Percentiles rank a stretch among this genome's conserved stretches.
Conservation (phyloP, 2,329 filamentous ascomycete genomes). For the Capronia coronata region DNA sequence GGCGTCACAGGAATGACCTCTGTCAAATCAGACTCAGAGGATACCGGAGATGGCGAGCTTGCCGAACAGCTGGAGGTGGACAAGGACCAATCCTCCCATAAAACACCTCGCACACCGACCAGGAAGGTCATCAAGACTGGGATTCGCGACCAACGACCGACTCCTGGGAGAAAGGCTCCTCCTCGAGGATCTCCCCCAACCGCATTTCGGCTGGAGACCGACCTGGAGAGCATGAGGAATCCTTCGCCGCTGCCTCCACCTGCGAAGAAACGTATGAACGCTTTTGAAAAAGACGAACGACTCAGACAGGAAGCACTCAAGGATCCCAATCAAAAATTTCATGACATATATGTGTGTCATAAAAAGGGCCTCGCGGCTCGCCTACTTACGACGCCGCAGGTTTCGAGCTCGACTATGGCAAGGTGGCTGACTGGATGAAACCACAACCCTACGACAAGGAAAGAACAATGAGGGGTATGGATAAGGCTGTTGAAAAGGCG, state of each 20-base stretch:
- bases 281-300: conserved; percentile 1
- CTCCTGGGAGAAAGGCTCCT: not conserved
- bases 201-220: not conserved
- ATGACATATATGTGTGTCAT: conserved; percentile 5
- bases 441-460: conserved; percentile 4
- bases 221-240: not conserved
- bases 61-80: too few relatives aligned
- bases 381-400: conserved; percentile 15
- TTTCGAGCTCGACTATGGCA: conserved; percentile 19
- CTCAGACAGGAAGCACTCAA: not conserved
- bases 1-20: not conserved
- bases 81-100: too few relatives aligned
- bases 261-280: conserved; percentile 1
- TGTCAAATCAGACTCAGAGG: not conserved
- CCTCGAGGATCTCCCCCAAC: not conserved
- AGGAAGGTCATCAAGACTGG: not conserved
- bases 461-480: not conserved
- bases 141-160: not conserved
- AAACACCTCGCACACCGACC: not conserved
- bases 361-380: conserved; percentile 13
- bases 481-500: not conserved
- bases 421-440: conserved; percentile 11
- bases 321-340: not conserved
- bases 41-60: not conserved
- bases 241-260: conserved; percentile 1